Conservation (phyloP, 306 rosid species). For the Prunus kanzakura region DNA sequence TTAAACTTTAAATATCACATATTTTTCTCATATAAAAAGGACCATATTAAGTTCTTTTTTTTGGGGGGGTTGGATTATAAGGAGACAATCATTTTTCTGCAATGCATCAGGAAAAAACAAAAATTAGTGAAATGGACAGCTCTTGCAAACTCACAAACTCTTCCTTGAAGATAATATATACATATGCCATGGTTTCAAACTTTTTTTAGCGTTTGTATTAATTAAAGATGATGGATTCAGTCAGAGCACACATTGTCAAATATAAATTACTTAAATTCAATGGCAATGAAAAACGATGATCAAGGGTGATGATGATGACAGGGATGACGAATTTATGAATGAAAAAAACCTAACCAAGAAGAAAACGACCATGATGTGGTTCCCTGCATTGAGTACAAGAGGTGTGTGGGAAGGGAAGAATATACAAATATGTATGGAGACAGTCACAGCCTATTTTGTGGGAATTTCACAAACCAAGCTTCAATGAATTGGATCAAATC, state of each 20-base stretch:
- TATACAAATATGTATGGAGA: not conserved
- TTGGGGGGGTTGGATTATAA: not conserved
- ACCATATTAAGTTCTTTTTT: not conserved
- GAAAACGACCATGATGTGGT: conserved; percentile 21
- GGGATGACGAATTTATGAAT: not conserved
- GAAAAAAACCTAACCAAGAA: not conserved
- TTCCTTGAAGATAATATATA: conserved; percentile 1
- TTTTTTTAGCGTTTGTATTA: not conserved
- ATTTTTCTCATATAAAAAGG: too few relatives aligned
- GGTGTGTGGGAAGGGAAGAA: not conserved
- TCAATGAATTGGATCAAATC: too few relatives aligned
- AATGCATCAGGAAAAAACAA: not conserved
- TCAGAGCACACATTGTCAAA: conserved; percentile 8
- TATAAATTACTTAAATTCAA: not conserved
- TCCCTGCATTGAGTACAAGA: conserved; percentile 24
- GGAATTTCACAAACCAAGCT: not conserved
- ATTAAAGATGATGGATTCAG: not conserved
- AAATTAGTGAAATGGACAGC: conserved; percentile 1
- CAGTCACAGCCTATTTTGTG: not conserved
- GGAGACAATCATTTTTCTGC: not conserved
- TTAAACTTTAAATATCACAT: too few relatives aligned
- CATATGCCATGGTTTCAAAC: not conserved
- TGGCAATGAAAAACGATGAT: not conserved
- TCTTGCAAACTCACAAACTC: not conserved
- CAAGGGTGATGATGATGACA: conserved; percentile 11